These are phyloP conservation scores for Geotrichum citri-aurantii DNA, from an alignment of 1,139 yeast genomes.

Conservation along the genomic window DNA sequence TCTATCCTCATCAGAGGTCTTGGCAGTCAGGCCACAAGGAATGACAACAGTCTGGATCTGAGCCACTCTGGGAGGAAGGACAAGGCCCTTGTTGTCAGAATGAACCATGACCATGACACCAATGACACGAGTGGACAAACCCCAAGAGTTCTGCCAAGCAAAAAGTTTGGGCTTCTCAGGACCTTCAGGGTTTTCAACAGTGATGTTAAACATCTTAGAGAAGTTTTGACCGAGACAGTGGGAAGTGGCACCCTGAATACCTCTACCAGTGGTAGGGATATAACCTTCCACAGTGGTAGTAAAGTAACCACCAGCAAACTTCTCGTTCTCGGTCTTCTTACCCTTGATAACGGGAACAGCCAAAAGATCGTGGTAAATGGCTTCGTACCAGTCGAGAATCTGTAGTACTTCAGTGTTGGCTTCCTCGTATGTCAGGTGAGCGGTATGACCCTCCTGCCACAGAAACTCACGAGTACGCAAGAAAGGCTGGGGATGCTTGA, in stretches of 20 bases:
- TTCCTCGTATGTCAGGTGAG: constrained; percentile 73
- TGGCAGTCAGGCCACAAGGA: constrained; percentile 91
- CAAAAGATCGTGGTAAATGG: constrained; percentile 79
- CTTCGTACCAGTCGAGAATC: constrained; percentile 80
- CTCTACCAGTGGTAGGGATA: constrained; percentile 98
- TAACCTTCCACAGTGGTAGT: constrained; percentile 97
- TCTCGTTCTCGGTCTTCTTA: constrained; percentile 92
- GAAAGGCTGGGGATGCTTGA: constrained; percentile 99
- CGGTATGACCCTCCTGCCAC: constrained; percentile 99
- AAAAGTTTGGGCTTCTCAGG: constrained; percentile 71
- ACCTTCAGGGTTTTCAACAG: constrained; percentile 86
- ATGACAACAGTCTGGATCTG: constrained; percentile 85
- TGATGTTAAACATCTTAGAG: constrained; percentile 94
- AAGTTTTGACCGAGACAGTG: constrained; percentile 98
- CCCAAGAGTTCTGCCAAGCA: constrained; percentile 99
- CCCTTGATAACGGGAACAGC: constrained; percentile 98
- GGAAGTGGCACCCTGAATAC: constrained; percentile 98
- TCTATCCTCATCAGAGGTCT: constrained; percentile 73
- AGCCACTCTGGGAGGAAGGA: constrained; percentile 95
- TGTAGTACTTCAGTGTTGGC: constrained; percentile 81
- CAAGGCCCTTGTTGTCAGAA: constrained; percentile 97
- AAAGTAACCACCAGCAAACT: constrained; percentile 95
- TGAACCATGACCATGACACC: constrained; percentile 99
- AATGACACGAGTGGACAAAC: constrained; percentile 94
- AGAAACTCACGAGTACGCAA: constrained; percentile 97